Conservation (phyloP, 2,329 filamentous ascomycete species). For the Alternaria burnsii region DNA sequence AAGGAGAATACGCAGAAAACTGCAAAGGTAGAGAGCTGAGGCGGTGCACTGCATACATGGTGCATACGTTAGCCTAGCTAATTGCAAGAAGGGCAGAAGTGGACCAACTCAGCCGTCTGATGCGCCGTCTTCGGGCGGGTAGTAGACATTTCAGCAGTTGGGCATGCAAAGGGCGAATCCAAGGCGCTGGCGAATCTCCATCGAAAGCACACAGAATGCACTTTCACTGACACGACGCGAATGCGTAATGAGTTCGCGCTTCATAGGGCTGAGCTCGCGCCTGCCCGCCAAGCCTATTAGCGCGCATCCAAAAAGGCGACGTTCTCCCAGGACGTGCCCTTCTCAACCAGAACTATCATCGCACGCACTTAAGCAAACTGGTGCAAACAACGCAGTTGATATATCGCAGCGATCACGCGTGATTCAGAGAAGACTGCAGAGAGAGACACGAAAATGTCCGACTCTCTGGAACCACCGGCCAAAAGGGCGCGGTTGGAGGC, state of each 20-base stretch:
- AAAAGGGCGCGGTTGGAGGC: slow-evolving; percentile 53
- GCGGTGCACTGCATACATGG: slow-evolving; percentile 40
- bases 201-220: not conserved
- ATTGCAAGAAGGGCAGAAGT: not conserved
- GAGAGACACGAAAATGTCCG: slow-evolving; percentile 41
- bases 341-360: slow-evolving; percentile 32
- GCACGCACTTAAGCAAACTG: slow-evolving; percentile 38
- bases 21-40: slow-evolving; percentile 69
- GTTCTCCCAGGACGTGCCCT: slow-evolving; percentile 22
- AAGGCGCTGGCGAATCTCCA: not conserved
- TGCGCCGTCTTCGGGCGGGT: slow-evolving; percentile 9
- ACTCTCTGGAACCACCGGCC: slow-evolving; percentile 50
- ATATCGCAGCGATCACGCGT: slow-evolving; percentile 36
- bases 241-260: slow-evolving; percentile 11
- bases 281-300: slow-evolving; percentile 31
- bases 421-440: slow-evolving; percentile 36
- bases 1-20: slow-evolving; percentile 83
- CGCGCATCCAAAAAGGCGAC: slow-evolving; percentile 40
- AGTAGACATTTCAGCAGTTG: slow-evolving; percentile 1
- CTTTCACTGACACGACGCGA: slow-evolving; percentile 4
- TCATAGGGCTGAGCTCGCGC: slow-evolving; percentile 35
- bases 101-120: slow-evolving; percentile 2
- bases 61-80: slow-evolving; percentile 11
- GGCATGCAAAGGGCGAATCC: not conserved
- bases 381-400: slow-evolving; percentile 41